These are phyloP conservation scores for Glebionis coronaria DNA, from an alignment of 129 eudicot genomes.

Conservation along the genomic window DNA sequence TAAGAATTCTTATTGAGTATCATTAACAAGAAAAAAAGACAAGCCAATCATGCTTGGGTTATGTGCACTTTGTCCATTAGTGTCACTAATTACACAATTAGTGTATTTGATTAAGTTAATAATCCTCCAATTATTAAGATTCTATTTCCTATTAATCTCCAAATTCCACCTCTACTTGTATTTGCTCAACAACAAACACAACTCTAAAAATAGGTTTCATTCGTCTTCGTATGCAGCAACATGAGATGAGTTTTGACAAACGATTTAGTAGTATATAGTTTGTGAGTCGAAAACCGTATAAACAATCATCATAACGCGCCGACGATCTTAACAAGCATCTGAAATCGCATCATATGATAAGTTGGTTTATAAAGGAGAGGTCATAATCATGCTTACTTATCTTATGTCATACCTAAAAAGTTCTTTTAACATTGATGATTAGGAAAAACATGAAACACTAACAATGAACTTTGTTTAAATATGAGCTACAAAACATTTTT, in stretches of 20 bases:
- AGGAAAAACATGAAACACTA: background rate
- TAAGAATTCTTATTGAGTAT: background rate
- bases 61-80: slow-evolving; percentile 43
- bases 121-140: slow-evolving; percentile 12
- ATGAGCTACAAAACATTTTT: background rate
- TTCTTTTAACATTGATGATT: too few species aligned
- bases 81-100: slow-evolving; percentile 26
- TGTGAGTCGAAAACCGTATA: too few species aligned
- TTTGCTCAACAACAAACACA: slow-evolving; percentile 1
- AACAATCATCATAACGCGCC: too few species aligned
- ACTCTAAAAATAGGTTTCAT: background rate
- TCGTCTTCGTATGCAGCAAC: background rate
- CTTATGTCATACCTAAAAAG: too few species aligned
- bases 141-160: slow-evolving; percentile 4
- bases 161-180: background rate
- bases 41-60: slow-evolving; percentile 59
- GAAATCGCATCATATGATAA: too few species aligned
- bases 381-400: too few species aligned
- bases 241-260: background rate
- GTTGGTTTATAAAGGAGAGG: too few species aligned
- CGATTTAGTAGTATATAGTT: too few species aligned
- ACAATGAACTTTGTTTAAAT: background rate
- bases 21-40: slow-evolving; percentile 31
- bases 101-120: background rate
- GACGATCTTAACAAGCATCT: too few species aligned